Base-by-base conservation (phyloP, 129 eudicot species). In the Artemisia tridentata region DNA sequence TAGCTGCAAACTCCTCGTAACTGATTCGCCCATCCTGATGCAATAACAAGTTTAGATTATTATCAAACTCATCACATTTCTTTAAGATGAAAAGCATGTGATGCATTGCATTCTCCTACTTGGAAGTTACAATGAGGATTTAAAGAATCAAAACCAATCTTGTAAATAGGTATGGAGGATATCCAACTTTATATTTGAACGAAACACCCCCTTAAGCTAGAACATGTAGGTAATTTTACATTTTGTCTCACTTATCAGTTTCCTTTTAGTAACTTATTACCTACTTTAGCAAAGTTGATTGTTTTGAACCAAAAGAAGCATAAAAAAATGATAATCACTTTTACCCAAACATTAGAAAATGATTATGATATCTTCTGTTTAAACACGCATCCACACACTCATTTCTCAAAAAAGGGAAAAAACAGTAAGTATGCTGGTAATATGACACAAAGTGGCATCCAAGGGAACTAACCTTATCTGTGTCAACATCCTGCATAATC, bases 11-110 rank as follows among this genome's bases (percentile, higher is more conserved):
- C 78, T 90, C 96, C 38, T 84, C 93, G 5, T 80, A 90, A 80
- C 96, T 90, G 49, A 90, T 90, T 31, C 88, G 93, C 17, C 96
- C 96, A 64, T 90, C 96, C 96, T 89, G 78, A 64, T 72, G 67
- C 68, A 67, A 78, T 47, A 17, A 41, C 8, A 48, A 41, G 23
- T 21, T 29, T 64, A 3, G 2, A 59, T 25, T 59, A 59, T 16
- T 16, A 23, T 59, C 23, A 62, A 50, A 34, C 16, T 51, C 16
- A 17, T 23, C 8, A 23, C 29, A 25, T 59, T 16, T 20, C 19
- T 17, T 6, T 21, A 21, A 21, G 16, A 21, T 21, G 9, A 23
- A 67, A 67, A 62, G 2, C 6, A n/a, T 62, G 48, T 18, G 53
- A 38, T 8, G 9, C 11, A 14, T 56, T 8, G 9, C 11, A 14